Percentiles rank a stretch among this genome's conserved stretches.
These are phyloP conservation scores for Metschnikowia noctiluminum DNA, from an alignment of 805 yeast genomes.

Conservation along the genomic window DNA sequence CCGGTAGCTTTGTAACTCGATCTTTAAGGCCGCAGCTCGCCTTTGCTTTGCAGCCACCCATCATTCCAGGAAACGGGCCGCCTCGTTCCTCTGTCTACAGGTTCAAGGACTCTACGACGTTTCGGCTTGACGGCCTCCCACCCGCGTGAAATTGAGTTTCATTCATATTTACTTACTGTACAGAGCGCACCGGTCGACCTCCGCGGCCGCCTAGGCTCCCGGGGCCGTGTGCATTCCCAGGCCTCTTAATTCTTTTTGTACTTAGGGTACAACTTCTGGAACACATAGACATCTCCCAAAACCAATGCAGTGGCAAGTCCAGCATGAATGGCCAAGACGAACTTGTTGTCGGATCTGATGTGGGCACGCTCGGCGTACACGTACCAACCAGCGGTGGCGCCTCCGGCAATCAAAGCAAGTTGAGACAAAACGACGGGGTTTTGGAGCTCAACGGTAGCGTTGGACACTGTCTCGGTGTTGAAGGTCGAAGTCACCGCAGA, in stretches of 20 bases:
- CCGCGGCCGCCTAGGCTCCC: too few relatives aligned
- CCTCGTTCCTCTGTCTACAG: too few relatives aligned
- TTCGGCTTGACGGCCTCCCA: too few relatives aligned
- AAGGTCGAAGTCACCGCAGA: conserved; percentile 13
- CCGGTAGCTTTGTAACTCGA: too few relatives aligned
- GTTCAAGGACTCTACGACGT: too few relatives aligned
- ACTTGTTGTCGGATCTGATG: conserved; percentile 36
- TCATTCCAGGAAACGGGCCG: too few relatives aligned
- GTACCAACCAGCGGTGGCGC: conserved; percentile 45
- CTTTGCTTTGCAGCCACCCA: too few relatives aligned
- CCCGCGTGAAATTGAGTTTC: conserved; percentile 1
- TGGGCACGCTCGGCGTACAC: conserved; percentile 51
- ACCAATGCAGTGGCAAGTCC: conserved; percentile 53
- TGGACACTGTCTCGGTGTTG: conserved; percentile 15
- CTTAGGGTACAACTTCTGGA: conserved; percentile 52
- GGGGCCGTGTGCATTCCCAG: not conserved
- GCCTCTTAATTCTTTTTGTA: conserved; percentile 38
- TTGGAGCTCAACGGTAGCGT: conserved; percentile 42
- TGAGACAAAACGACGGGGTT: conserved; percentile 63
- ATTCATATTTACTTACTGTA: conserved; percentile 2
- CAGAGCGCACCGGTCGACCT: not conserved
- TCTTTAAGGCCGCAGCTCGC: too few relatives aligned
- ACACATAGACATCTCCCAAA: conserved; percentile 51
- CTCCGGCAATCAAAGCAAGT: conserved; percentile 46
- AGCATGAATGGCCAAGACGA: conserved; percentile 47